These are phyloP conservation scores for Mycena capillaripes DNA, from an alignment of 768 basidiomycete species.

Conservation along the genomic window DNA sequence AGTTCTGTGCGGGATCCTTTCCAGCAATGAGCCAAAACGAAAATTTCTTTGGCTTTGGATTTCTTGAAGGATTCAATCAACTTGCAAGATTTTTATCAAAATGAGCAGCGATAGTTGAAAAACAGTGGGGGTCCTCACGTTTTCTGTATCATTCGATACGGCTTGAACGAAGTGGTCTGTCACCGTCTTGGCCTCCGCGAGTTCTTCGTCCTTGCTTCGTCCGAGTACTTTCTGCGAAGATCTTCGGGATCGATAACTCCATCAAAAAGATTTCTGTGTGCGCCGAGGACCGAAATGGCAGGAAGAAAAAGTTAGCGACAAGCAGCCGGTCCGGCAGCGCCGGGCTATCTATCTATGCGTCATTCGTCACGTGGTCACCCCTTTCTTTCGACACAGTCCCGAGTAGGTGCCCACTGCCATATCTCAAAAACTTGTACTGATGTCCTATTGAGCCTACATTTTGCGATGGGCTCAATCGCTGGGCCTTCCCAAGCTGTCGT, in stretches of 20 bases:
- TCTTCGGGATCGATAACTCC: background rate
- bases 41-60: background rate
- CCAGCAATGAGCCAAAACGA: slow-evolving; percentile 8
- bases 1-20: background rate
- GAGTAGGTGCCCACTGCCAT: too few species aligned
- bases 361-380: too few species aligned
- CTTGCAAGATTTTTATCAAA: background rate
- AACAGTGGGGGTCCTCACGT: background rate
- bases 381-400: too few species aligned
- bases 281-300: slow-evolving; percentile 11
- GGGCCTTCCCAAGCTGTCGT: background rate
- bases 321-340: too few species aligned
- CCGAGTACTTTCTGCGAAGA: background rate
- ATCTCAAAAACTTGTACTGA: too few species aligned
- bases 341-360: too few species aligned
- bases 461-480: too few species aligned
- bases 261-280: background rate
- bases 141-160: background rate
- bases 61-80: slow-evolving; percentile 15
- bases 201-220: too few species aligned
- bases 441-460: too few species aligned
- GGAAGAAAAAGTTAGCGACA: too few species aligned
- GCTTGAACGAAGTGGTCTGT: background rate
- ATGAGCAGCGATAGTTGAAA: background rate
- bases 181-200: background rate